Evolutionary conservation across 176 grass and related monocot genomes (phyloP).

Genomic region (Ananas comosus): DNA sequence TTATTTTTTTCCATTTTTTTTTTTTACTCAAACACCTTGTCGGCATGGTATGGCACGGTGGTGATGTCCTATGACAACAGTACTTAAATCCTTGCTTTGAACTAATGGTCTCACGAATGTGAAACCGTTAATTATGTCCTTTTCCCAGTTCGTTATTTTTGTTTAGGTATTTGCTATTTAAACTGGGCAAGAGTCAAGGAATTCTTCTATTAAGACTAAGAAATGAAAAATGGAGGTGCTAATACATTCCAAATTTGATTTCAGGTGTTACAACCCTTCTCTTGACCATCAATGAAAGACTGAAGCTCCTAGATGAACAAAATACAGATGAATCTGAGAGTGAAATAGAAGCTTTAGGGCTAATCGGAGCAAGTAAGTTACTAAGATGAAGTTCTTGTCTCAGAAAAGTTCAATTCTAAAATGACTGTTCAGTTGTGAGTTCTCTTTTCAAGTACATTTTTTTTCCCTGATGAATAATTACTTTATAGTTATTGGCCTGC

Average conservation of each 20-base stretch:
- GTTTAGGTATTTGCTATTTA: too few relatives aligned
- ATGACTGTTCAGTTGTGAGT: background rate
- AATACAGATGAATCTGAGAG: constrained; percentile 72
- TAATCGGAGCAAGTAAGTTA: constrained; percentile 82
- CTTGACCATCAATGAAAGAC: constrained; percentile 49
- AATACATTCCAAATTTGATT: constrained; percentile 16
- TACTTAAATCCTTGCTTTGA: too few relatives aligned
- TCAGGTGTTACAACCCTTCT: constrained; percentile 56
- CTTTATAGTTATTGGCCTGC: too few relatives aligned
- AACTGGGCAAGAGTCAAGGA: background rate
- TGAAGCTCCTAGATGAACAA: constrained; percentile 40
- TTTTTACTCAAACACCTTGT: too few relatives aligned
- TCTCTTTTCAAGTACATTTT: too few relatives aligned
- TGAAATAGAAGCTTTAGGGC: constrained; percentile 65
- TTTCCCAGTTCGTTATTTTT: too few relatives aligned
- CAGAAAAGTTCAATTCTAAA: background rate
- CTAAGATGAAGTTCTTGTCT: background rate
- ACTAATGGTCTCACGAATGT: too few relatives aligned
- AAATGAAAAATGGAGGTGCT: constrained; percentile 2
- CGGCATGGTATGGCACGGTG: too few relatives aligned
- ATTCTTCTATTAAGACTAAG: background rate
- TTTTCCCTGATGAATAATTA: too few relatives aligned
- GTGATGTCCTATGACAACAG: too few relatives aligned
- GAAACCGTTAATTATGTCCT: too few relatives aligned
- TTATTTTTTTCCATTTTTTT: too few relatives aligned